Evolutionary conservation across 2,329 filamentous ascomycete genomes (phyloP).

Genomic region (Fusarium fujikuroi): DNA sequence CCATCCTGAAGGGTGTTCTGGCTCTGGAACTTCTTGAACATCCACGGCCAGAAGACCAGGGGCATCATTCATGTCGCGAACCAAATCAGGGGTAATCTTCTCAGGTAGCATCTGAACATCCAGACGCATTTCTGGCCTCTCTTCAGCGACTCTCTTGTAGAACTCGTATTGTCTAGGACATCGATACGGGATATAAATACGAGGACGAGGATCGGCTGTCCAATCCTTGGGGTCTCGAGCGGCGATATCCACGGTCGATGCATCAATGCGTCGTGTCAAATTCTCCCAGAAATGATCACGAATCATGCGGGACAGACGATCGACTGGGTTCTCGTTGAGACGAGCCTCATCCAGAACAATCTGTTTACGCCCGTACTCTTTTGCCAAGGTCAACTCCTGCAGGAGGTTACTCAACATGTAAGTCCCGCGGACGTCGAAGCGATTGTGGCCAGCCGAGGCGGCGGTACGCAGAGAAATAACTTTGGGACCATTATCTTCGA

Average conservation of each 20-base stretch:
- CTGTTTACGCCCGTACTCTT: conserved; percentile 88
- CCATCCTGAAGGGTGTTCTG: conserved; percentile 67
- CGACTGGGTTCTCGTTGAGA: conserved; percentile 94
- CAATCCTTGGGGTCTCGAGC: conserved; percentile 94
- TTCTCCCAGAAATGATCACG: conserved; percentile 93
- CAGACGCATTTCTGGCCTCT: conserved; percentile 83
- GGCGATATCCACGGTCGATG: conserved; percentile 84
- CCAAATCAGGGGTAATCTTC: conserved; percentile 81
- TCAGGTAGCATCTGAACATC: conserved; percentile 85
- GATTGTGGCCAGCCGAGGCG: conserved; percentile 85
- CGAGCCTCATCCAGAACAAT: conserved; percentile 92
- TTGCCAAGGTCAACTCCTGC: conserved; percentile 91
- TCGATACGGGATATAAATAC: conserved; percentile 89
- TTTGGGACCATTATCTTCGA: conserved; percentile 95
- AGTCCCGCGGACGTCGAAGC: conserved; percentile 91
- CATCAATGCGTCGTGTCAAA: conserved; percentile 89
- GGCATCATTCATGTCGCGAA: conserved; percentile 84
- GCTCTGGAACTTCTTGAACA: conserved; percentile 80
- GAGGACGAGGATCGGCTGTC: conserved; percentile 87
- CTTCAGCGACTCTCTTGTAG: conserved; percentile 81
- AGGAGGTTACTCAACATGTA: conserved; percentile 98
- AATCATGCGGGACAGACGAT: conserved; percentile 86
- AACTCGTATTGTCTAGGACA: conserved; percentile 91
- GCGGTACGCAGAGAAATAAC: conserved; percentile 86
- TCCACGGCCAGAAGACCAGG: conserved; percentile 90